phyloP scores from a whole-genome alignment of 306 rosid genomes.

The Cajanus cajan region DNA sequence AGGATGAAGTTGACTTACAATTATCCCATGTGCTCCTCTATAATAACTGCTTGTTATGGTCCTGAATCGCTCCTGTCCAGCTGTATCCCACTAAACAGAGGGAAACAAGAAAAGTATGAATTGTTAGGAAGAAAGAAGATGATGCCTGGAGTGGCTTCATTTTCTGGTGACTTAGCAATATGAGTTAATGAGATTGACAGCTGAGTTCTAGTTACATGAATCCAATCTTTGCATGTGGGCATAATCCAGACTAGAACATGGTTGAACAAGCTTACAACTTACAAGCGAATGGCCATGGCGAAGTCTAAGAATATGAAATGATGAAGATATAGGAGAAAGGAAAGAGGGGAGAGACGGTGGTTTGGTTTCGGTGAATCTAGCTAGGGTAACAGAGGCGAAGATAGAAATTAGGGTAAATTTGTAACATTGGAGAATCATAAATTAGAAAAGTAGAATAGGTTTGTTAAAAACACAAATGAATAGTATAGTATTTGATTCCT shows the following conservation, averaged over 20 bases:
- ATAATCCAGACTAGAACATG: background rate
- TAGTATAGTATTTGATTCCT: too few relatives aligned
- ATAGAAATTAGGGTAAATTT: background rate
- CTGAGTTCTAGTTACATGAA: background rate
- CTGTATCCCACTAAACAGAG: slow-evolving; percentile 86
- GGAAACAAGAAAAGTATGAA: slow-evolving; percentile 18
- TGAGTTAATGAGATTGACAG: background rate
- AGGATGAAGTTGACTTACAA: slow-evolving; percentile 48
- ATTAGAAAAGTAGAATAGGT: background rate
- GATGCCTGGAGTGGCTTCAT: background rate
- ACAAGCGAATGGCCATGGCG: background rate
- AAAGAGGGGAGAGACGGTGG: background rate
- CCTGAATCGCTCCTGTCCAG: slow-evolving; percentile 99
- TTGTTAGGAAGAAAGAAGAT: background rate
- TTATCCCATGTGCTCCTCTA: slow-evolving; percentile 98
- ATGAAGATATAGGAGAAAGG: background rate
- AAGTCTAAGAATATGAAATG: background rate
- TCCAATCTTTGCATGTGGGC: background rate
- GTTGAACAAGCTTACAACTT: background rate
- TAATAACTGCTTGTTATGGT: slow-evolving; percentile 98
- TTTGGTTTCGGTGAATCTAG: background rate
- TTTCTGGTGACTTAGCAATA: background rate
- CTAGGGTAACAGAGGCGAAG: background rate
- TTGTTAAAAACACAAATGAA: background rate
- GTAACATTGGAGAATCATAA: background rate